Percentiles rank a stretch among this genome's conserved stretches.
Evolutionary conservation across 371 early-diverging fungal genomes (phyloP).

Genomic region (Apophysomyces variabilis): DNA sequence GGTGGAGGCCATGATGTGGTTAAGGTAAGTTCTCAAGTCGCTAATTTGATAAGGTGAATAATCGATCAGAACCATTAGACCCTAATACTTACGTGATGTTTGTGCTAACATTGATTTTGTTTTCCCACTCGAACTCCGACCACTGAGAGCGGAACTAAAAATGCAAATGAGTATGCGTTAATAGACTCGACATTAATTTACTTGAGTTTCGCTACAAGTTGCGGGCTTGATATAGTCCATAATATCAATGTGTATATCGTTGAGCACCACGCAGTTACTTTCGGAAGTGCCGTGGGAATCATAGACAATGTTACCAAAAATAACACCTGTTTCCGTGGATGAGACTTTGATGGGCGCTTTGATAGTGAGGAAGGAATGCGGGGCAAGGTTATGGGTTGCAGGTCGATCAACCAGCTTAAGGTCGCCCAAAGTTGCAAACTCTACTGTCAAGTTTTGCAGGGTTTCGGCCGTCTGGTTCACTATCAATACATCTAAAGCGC

Average conservation of each 20-base stretch:
- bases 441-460: conserved; percentile 95
- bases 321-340: conserved; percentile 96
- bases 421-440: conserved; percentile 97
- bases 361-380: conserved; percentile 91
- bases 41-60: conserved; percentile 38
- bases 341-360: conserved; percentile 98
- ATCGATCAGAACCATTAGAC: background rate
- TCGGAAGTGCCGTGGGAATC: conserved; percentile 85
- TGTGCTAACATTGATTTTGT: conserved; percentile 96
- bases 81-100: conserved; percentile 72
- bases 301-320: conserved; percentile 97
- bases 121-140: conserved; percentile 99
- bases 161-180: background rate
- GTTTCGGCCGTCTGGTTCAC: conserved; percentile 98
- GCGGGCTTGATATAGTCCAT: conserved; percentile 98
- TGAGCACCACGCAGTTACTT: conserved; percentile 88
- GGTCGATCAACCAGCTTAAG: conserved; percentile 96
- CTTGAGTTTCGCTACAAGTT: conserved; percentile 85
- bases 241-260: conserved; percentile 97
- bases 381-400: conserved; percentile 87
- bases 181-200: conserved; percentile 19
- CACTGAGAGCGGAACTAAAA: conserved; percentile 93
- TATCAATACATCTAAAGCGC: conserved; percentile 83
- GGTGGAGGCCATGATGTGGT: conserved; percentile 92
- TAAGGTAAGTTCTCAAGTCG: conserved; percentile 82